Base-by-base conservation (phyloP, 2,329 filamentous ascomycete genomes). In the Paecilomyces variotii region DNA sequence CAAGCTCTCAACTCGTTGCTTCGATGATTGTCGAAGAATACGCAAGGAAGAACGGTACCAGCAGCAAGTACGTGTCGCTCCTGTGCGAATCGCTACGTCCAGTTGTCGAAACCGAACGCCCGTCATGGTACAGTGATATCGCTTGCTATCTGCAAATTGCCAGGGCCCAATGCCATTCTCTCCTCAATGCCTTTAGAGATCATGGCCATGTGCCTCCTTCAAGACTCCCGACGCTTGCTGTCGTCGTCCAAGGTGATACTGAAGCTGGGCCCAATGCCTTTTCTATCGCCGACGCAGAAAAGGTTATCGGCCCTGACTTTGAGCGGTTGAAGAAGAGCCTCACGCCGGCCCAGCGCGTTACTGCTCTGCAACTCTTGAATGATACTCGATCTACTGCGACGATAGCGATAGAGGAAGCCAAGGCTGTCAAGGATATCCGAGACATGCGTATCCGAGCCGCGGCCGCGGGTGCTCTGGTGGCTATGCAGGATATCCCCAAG, bases 231-330 rank as follows among this genome's bases (percentile, higher is more conserved):
- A 82, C 82, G 4, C 82, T 97, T 53, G 91, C 94, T 25, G 90
- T 96, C 2, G 86, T 99, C 19, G 93, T 97, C 7, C 94, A 99
- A 75, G 94, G 94, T 30, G 93, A 97, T 69, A 81, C 89, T 4
- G 89, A 95, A 69, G 93, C 94, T 35, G 93, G 94, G 0, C 92
- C 93, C 9, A 93, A 87, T 66, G 93, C 94, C 5, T 99, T 99
- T 72, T 95, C 91, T 0, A 83, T 97, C 56, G 77, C 82, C 0
- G 91, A 93, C 64, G 94, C 92, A 0, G 91, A 97, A 65, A 94
- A 91, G 74, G 90, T 96, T 56, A 82, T 96, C 54, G 85, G 81
- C 0, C 85, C 90, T 7, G 93, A 99, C 63, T 99, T 88, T 65
- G 92, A 97, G 56, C 87, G 85, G 62, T 79, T 99, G 2, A 94